These are phyloP conservation scores for Colletotrichum cuscutae DNA, from an alignment of 2,329 filamentous ascomycete species.

Conservation along the genomic window DNA sequence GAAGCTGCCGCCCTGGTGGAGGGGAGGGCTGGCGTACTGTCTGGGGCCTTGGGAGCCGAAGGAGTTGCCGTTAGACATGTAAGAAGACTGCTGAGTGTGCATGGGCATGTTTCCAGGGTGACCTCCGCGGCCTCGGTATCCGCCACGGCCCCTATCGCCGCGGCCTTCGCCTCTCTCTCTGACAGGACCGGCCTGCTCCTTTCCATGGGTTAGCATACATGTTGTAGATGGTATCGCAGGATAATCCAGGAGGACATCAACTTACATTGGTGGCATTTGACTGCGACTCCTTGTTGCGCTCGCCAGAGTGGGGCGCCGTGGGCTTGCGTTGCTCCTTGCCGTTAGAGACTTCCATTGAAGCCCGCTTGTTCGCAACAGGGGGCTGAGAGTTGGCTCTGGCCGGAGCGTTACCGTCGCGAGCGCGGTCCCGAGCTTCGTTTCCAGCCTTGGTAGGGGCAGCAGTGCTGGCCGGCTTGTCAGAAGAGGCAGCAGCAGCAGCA, in stretches of 20 bases:
- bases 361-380: conserved; percentile 54
- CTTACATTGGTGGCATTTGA: conserved; percentile 20
- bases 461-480: conserved; percentile 50
- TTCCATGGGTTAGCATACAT: conserved; percentile 15
- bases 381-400: conserved; percentile 49
- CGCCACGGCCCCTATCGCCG: conserved; percentile 54
- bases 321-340: conserved; percentile 60
- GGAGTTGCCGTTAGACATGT: conserved; percentile 45
- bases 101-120: conserved; percentile 47
- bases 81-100: conserved; percentile 48
- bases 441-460: conserved; percentile 43
- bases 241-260: neutral
- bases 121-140: conserved; percentile 57
- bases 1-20: conserved; percentile 46
- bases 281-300: conserved; percentile 48
- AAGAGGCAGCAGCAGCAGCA: conserved; percentile 39
- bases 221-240: conserved; percentile 33
- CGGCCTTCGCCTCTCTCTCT: conserved; percentile 47
- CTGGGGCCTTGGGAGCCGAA: conserved; percentile 43
- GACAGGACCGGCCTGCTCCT: conserved; percentile 40
- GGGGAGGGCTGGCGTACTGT: conserved; percentile 55
- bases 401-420: conserved; percentile 49
- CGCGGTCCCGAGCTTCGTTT: conserved; percentile 45
- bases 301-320: conserved; percentile 39
- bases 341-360: conserved; percentile 51